Conservation (phyloP, 192 early-diverging fungal genomes). For the Pilaira anomala region DNA sequence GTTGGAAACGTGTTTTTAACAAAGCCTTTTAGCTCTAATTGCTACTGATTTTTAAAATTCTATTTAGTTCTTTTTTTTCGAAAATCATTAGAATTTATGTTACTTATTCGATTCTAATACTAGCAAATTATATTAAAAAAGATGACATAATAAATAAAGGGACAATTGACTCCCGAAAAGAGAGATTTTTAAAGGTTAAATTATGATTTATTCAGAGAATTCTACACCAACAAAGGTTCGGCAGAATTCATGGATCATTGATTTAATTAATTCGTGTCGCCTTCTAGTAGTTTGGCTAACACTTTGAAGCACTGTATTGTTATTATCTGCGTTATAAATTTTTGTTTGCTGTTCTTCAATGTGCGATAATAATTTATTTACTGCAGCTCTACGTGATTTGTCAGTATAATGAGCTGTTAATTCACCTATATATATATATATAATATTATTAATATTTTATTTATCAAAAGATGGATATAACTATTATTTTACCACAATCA, state of each 20-base stretch:
- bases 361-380: constrained; percentile 32
- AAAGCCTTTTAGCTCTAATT: too few relatives aligned
- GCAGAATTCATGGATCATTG: constrained; percentile 53
- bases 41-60: too few relatives aligned
- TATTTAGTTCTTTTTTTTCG: too few relatives aligned
- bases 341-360: constrained; percentile 24
- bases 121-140: too few relatives aligned
- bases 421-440: constrained; percentile 17
- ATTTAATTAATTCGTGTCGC: constrained; percentile 43
- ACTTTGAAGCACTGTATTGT: constrained; percentile 26
- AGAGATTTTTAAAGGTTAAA: too few relatives aligned
- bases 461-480: not conserved
- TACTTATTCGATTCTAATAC: too few relatives aligned
- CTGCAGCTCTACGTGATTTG: constrained; percentile 26
- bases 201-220: constrained; percentile 27
- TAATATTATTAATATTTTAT: not conserved
- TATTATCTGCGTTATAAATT: constrained; percentile 17
- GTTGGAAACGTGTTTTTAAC: too few relatives aligned
- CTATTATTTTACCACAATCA: constrained; percentile 37
- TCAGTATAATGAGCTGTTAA: constrained; percentile 38
- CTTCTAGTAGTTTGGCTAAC: constrained; percentile 30
- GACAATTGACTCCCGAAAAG: too few relatives aligned
- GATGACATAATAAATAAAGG: too few relatives aligned
- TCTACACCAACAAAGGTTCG: constrained; percentile 47
- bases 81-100: too few relatives aligned